Conservation (phyloP, 495 filamentous ascomycete genomes). For the Trichoderma reesei region DNA sequence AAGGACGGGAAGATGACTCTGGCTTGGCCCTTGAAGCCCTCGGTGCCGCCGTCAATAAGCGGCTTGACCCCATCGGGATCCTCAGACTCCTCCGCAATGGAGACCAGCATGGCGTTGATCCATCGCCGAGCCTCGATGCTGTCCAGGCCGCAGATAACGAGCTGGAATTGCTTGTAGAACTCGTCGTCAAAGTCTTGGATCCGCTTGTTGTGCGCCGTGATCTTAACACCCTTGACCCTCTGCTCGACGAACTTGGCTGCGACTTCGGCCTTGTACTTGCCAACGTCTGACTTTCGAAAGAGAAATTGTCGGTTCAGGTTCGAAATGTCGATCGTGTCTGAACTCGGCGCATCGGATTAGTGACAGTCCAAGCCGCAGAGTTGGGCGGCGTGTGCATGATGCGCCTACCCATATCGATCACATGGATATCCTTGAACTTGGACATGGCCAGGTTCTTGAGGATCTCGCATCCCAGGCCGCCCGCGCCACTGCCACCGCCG, state of each 20-base stretch:
- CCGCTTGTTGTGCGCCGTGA: conserved; percentile 84
- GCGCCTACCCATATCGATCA: conserved; percentile 84
- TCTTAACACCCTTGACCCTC: conserved; percentile 79
- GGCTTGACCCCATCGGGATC: conserved; percentile 79
- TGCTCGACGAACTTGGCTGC: conserved; percentile 85
- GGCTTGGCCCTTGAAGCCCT: conserved; percentile 97
- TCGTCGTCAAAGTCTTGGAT: conserved; percentile 97
- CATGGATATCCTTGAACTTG: conserved; percentile 93
- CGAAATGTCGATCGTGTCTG: conserved; percentile 82
- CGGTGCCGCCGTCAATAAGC: conserved; percentile 91
- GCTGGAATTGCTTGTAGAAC: conserved; percentile 95
- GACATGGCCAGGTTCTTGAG: conserved; percentile 93
- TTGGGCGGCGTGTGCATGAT: conserved; percentile 11
- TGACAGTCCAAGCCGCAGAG: conserved; percentile 8
- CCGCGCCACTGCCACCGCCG: conserved; percentile 59
- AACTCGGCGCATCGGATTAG: conserved; percentile 15
- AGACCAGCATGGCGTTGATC: conserved; percentile 92
- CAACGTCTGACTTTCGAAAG: conserved; percentile 86
- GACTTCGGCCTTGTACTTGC: conserved; percentile 86
- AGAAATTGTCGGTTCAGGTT: conserved; percentile 98
- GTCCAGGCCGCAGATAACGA: conserved; percentile 92
- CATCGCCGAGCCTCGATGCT: conserved; percentile 94
- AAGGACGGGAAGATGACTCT: conserved; percentile 87
- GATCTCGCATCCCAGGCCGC: conserved; percentile 93
- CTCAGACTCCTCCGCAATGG: conserved; percentile 68